Evolutionary conservation across 2,329 filamentous ascomycete genomes (phyloP), one percentile per base, ranked within the genome.

Genomic region (Acephala macrosclerotiorum): DNA sequence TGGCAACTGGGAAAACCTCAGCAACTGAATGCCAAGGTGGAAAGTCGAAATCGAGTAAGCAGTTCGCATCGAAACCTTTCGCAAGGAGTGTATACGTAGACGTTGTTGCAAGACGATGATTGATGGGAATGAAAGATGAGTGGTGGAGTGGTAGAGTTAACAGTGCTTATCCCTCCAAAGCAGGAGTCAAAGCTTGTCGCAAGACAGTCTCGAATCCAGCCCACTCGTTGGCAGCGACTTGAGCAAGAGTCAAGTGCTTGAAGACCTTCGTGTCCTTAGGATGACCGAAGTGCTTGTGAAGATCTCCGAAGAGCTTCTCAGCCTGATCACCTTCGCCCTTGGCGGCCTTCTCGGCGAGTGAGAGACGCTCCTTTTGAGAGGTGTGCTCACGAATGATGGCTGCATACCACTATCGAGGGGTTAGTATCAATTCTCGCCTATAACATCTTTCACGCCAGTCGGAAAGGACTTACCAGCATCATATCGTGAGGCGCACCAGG

Each of bases 361-460:
- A 74, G 12, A 82, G 77, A 11, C 71, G 60, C 12, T 83, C 74
- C 26, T 79, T 78, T 1, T 80, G 77, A 14, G 74, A 77, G 0
- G 85, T 84, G 71, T 85, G 82, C 69, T 85, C 81, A 42, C 85
- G 84, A 63, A 89, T 83, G 26, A 86, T 65, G 18, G 79, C 77
- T 61, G 88, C 83, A 76, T 88, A 89, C 79, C 82, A 89, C 86
- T 88, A 42, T 11, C 36, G n/a, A 35, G 14, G 20, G 16, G 58
- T 72, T 25, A 70, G 65, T 64, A 40, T 58, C 14, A 11, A 35
- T 25, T 64, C 53, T 22, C 2, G 3, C n/a, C 12, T 29, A 16
- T 6, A 53, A 35, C 18, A 22, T 55, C 18, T 33, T 51, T 35
- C 9, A 16, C 35, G 14, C 25, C 29, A 25, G 26, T 26, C 29